Conservation (phyloP, 2,329 filamentous ascomycete genomes). For the Cladobotryum protrusum region DNA sequence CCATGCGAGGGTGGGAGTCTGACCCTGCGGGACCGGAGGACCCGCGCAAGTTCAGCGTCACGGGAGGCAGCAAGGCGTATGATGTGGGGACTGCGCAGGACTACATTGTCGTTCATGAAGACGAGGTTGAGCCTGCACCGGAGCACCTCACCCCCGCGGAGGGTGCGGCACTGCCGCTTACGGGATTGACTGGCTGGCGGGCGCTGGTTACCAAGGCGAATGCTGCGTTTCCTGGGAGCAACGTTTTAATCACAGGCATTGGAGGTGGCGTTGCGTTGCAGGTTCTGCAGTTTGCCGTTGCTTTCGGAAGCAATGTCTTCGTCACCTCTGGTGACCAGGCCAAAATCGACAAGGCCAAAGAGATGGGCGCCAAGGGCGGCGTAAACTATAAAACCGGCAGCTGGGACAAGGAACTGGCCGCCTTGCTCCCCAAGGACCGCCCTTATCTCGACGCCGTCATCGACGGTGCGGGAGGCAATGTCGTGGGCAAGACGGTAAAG, state of each 20-base stretch:
- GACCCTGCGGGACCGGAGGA: slow-evolving; percentile 69
- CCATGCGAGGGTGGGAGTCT: slow-evolving; percentile 69
- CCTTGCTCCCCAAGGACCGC: slow-evolving; percentile 56
- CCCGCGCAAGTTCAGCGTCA: slow-evolving; percentile 49
- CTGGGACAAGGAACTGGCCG: slow-evolving; percentile 73
- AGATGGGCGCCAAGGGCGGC: slow-evolving; percentile 74
- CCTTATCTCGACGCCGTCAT: slow-evolving; percentile 75
- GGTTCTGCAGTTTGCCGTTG: slow-evolving; percentile 72
- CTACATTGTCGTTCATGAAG: slow-evolving; percentile 59
- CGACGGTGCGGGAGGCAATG: slow-evolving; percentile 83
- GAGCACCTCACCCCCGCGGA: slow-evolving; percentile 65
- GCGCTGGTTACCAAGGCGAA: slow-evolving; percentile 74
- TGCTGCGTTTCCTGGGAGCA: slow-evolving; percentile 57
- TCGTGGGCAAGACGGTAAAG: slow-evolving; percentile 61
- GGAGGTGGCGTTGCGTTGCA: slow-evolving; percentile 86
- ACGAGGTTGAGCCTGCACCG: slow-evolving; percentile 71
- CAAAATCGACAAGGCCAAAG: slow-evolving; percentile 67
- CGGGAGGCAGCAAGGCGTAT: slow-evolving; percentile 61
- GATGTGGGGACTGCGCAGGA: slow-evolving; percentile 67
- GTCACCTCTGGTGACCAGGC: slow-evolving; percentile 69
- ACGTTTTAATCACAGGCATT: slow-evolving; percentile 83
- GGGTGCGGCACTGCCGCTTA: slow-evolving; percentile 77
- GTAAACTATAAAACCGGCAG: slow-evolving; percentile 70
- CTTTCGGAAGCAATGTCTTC: slow-evolving; percentile 68
- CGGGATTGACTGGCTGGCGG: slow-evolving; percentile 82